Conservation (phyloP, 768 basidiomycete species). For the Postia placenta region DNA sequence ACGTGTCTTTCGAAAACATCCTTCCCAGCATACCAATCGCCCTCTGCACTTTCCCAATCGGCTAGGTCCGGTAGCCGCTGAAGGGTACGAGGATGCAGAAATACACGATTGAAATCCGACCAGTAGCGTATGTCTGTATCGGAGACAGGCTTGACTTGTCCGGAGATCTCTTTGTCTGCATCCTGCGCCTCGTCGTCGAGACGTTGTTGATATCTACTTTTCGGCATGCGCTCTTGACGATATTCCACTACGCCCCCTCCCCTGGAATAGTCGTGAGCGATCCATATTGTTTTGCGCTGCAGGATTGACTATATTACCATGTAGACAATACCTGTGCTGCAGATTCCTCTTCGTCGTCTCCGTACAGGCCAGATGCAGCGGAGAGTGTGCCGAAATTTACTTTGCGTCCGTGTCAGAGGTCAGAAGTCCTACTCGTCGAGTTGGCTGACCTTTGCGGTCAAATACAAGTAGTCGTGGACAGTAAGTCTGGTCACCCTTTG, state of each 20-base stretch:
- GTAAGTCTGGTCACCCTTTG: conserved; percentile 40
- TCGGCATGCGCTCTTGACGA: conserved; percentile 45
- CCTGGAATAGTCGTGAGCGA: conserved; percentile 30
- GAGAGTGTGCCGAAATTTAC: conserved; percentile 63
- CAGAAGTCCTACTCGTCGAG: conserved; percentile 1
- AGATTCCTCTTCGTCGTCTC: conserved; percentile 16
- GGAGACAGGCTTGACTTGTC: neutral
- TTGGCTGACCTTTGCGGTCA: conserved; percentile 54
- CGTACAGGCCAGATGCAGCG: conserved; percentile 33
- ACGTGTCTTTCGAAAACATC: conserved; percentile 49
- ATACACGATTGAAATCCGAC: conserved; percentile 65
- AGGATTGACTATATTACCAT: no score
- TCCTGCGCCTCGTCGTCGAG: conserved; percentile 26
- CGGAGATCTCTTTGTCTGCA: conserved; percentile 10
- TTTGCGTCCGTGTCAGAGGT: conserved; percentile 20
- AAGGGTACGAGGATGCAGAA: conserved; percentile 58
- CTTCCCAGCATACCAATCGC: conserved; percentile 51
- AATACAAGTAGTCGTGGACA: conserved; percentile 63
- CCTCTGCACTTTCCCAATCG: conserved; percentile 47
- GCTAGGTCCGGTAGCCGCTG: conserved; percentile 56
- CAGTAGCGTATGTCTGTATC: conserved; percentile 44
- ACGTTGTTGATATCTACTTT: conserved; percentile 48
- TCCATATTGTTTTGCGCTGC: conserved; percentile 4
- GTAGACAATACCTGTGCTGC: conserved; percentile 7
- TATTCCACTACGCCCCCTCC: conserved; percentile 42